Conservation (phyloP, 1,139 yeast species). For the Pneumocystis murina region DNA sequence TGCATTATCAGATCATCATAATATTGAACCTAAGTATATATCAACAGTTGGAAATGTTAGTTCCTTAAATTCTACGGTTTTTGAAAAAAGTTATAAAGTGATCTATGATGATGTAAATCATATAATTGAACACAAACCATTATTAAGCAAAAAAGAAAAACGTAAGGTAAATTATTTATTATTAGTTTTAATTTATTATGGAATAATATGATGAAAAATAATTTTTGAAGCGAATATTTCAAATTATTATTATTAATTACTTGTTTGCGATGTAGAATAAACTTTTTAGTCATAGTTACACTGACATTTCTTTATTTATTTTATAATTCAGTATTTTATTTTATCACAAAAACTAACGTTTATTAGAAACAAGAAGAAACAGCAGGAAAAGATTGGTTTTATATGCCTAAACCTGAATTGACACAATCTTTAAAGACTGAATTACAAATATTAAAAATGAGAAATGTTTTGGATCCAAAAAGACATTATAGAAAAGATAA, state of each 20-base stretch:
- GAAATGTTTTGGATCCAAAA: slow-evolving; percentile 88
- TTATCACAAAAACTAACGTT: background rate
- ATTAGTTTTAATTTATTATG: too few species aligned
- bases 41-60: background rate
- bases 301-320: slow-evolving; percentile 13
- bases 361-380: slow-evolving; percentile 21
- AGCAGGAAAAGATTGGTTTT: slow-evolving; percentile 62
- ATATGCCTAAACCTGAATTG: slow-evolving; percentile 64
- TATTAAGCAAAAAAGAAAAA: background rate
- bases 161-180: background rate
- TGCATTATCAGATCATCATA: background rate
- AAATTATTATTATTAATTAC: background rate
- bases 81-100: background rate
- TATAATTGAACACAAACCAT: background rate
- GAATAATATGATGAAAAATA: background rate
- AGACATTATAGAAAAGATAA: slow-evolving; percentile 55
- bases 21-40: background rate
- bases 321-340: background rate
- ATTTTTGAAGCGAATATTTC: background rate
- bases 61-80: background rate
- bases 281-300: slow-evolving; percentile 19
- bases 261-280: background rate
- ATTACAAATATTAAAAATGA: slow-evolving; percentile 59
- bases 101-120: background rate
- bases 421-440: slow-evolving; percentile 66